Conservation (phyloP, 352 stramenopile species). For the Phytophthora lateralis region DNA sequence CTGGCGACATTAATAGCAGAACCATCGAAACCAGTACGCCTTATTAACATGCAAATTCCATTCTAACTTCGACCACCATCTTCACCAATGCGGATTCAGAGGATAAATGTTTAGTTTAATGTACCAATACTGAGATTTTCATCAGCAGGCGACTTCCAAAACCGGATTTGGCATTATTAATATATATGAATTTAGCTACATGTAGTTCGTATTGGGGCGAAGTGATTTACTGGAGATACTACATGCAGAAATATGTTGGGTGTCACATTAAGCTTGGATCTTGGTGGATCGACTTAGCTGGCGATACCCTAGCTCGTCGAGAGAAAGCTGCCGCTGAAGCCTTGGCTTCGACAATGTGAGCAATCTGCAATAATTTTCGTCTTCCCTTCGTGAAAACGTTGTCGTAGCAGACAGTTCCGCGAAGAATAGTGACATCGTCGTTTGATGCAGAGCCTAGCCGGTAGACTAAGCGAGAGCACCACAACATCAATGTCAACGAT, state of each 20-base stretch:
- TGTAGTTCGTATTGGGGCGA: no score
- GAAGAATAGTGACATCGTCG: constrained; percentile 28
- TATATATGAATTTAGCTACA: no score
- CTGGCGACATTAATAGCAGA: no score
- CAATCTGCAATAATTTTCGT: constrained; percentile 7
- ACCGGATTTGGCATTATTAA: no score
- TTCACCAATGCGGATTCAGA: no score
- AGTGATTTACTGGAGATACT: neutral
- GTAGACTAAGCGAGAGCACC: constrained; percentile 13
- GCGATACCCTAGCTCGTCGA: constrained; percentile 3
- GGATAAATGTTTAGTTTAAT: no score
- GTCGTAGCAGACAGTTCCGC: constrained; percentile 37
- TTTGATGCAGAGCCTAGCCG: constrained; percentile 17
- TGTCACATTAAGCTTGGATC: neutral
- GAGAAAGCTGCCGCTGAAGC: constrained; percentile 6
- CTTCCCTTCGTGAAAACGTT: constrained; percentile 32
- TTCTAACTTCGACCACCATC: no score
- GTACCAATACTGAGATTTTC: no score
- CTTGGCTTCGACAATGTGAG: constrained; percentile 10
- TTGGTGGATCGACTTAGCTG: constrained; percentile 5
- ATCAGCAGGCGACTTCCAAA: no score
- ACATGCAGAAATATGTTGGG: neutral
- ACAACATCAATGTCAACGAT: constrained; percentile 21
- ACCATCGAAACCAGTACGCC: no score
- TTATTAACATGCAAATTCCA: no score